phyloP scores from a whole-genome alignment of 2,329 filamentous ascomycete species.

The Byssothecium circinans region DNA sequence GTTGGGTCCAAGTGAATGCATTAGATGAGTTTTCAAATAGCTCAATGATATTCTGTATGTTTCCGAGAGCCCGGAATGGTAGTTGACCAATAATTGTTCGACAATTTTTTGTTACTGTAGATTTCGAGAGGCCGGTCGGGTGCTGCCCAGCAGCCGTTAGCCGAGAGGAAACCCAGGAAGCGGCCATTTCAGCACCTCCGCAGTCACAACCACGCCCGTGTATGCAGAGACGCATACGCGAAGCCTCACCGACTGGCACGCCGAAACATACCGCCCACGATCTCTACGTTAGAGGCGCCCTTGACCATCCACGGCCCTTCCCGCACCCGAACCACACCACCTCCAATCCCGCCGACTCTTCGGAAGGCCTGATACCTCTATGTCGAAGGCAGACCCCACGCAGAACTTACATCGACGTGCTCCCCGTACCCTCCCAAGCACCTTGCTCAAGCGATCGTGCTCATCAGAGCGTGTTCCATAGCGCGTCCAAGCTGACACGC shows the following conservation, averaged over 20 bases:
- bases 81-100: neutral
- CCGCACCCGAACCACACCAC: conserved; percentile 1
- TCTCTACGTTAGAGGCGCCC: neutral
- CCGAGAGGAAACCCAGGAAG: conserved; percentile 16
- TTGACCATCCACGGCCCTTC: neutral
- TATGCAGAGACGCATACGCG: neutral
- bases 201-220: conserved; percentile 4
- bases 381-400: conserved; percentile 20
- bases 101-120: neutral
- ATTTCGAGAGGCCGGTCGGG: neutral
- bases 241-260: neutral
- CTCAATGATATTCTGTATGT: neutral
- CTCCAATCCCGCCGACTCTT: conserved; percentile 8
- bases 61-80: neutral
- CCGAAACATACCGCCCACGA: neutral
- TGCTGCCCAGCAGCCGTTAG: conserved; percentile 5
- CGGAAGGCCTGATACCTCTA: conserved; percentile 11
- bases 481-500: conserved; percentile 4
- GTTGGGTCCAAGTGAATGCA: neutral
- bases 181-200: conserved; percentile 11
- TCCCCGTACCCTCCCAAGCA: conserved; percentile 1
- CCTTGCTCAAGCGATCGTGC: conserved; percentile 10
- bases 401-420: conserved; percentile 3
- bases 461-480: neutral
- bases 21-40: neutral